Evolutionary conservation across 495 filamentous ascomycete genomes (phyloP).

Genomic region (Penicillium nucicola): DNA sequence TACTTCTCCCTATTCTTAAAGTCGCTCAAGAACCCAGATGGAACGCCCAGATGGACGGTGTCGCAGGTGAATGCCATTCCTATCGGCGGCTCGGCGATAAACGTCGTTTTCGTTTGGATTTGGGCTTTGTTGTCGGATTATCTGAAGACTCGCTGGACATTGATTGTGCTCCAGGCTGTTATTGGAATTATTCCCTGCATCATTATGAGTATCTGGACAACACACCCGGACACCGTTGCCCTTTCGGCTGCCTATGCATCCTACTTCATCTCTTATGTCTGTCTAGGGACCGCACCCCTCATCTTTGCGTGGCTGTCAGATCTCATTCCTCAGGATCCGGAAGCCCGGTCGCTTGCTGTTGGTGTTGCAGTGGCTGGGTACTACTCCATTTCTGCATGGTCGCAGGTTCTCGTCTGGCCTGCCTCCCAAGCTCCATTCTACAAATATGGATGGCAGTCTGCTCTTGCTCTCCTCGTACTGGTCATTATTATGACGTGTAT

Average conservation of each 20-base stretch:
- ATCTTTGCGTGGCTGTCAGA: slow-evolving; percentile 33
- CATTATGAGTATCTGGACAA: slow-evolving; percentile 31
- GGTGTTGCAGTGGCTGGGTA: slow-evolving; percentile 30
- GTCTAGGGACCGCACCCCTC: slow-evolving; percentile 30
- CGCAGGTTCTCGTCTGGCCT: slow-evolving; percentile 31
- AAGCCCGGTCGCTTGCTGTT: slow-evolving; percentile 25
- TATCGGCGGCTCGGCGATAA: slow-evolving; percentile 31
- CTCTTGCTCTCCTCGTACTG: slow-evolving; percentile 22
- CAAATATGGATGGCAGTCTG: slow-evolving; percentile 30
- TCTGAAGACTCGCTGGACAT: slow-evolving; percentile 23
- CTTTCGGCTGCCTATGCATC: slow-evolving; percentile 26
- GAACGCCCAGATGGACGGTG: slow-evolving; percentile 18
- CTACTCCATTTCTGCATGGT: slow-evolving; percentile 32
- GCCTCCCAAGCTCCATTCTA: slow-evolving; percentile 30
- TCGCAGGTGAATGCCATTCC: slow-evolving; percentile 31
- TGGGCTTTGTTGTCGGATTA: slow-evolving; percentile 31
- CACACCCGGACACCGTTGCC: slow-evolving; percentile 16
- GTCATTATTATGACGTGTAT: slow-evolving; percentile 29
- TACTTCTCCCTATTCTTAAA: slow-evolving; percentile 32
- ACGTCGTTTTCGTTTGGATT: slow-evolving; percentile 34
- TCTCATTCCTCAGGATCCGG: slow-evolving; percentile 32
- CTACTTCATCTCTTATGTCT: slow-evolving; percentile 26
- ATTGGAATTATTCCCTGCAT: slow-evolving; percentile 32
- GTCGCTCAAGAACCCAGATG: slow-evolving; percentile 25
- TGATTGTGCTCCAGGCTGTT: slow-evolving; percentile 23